Conservation (phyloP, 2,329 filamentous ascomycete genomes). For the Botryosphaeria dothidea region DNA sequence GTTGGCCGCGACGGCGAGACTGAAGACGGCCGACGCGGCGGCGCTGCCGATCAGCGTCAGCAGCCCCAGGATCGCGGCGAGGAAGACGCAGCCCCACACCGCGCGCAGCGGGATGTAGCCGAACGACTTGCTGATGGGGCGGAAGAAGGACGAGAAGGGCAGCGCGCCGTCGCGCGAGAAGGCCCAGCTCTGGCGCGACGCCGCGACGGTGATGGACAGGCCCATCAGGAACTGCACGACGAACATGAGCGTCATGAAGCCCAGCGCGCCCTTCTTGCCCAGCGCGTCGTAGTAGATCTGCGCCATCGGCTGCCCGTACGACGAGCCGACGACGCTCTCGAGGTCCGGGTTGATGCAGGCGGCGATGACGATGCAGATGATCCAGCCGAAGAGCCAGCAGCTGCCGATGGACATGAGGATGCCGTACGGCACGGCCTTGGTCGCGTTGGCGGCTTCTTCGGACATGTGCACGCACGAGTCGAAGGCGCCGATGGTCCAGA, state of each 20-base stretch:
- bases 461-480: conserved; percentile 61
- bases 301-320: conserved; percentile 62
- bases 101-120: conserved; percentile 60
- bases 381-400: conserved; percentile 59
- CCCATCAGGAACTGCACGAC: conserved; percentile 66
- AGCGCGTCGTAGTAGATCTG: conserved; percentile 63
- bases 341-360: conserved; percentile 58
- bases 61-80: conserved; percentile 57
- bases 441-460: conserved; percentile 62
- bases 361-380: conserved; percentile 59
- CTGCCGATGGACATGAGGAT: conserved; percentile 60
- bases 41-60: conserved; percentile 60
- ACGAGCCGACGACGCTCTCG: conserved; percentile 47
- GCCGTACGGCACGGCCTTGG: conserved; percentile 59
- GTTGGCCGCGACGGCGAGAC: conserved; percentile 60
- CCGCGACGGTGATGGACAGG: conserved; percentile 58
- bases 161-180: conserved; percentile 64
- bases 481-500: conserved; percentile 61
- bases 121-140: conserved; percentile 55
- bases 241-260: conserved; percentile 60
- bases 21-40: conserved; percentile 62
- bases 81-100: conserved; percentile 55
- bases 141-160: conserved; percentile 60
- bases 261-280: conserved; percentile 60
- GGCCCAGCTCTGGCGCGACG: conserved; percentile 63